Evolutionary conservation across 352 stramenopile species (phyloP).

Genomic region (Pythium utonaiense): DNA sequence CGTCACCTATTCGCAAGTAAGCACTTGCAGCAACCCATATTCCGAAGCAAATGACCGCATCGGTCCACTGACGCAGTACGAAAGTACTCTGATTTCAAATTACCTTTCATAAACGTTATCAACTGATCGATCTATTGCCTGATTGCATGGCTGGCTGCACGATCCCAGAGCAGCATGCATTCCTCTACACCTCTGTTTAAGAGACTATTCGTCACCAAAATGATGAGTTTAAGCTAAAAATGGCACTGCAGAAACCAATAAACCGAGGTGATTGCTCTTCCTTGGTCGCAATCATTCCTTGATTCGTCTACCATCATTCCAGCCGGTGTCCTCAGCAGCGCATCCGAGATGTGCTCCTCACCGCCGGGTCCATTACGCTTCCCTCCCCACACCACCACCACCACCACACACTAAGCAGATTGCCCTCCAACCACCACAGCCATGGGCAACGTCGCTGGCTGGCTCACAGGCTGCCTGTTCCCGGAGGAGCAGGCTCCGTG

Average conservation of each 20-base stretch:
- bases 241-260: too few species aligned
- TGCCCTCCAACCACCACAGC: not conserved
- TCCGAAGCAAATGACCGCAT: too few species aligned
- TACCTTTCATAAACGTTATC: too few species aligned
- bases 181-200: not conserved
- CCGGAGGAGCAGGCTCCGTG: conserved; percentile 27
- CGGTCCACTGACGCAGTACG: too few species aligned
- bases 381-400: not conserved
- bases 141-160: too few species aligned
- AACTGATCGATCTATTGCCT: too few species aligned
- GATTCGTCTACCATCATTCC: conserved; percentile 12
- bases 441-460: conserved; percentile 28
- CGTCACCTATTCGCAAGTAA: too few species aligned
- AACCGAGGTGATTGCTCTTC: not conserved
- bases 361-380: not conserved
- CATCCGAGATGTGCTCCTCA: not conserved
- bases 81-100: too few species aligned
- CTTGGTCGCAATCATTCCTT: conserved; percentile 3
- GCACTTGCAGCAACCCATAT: too few species aligned
- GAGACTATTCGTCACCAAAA: not conserved
- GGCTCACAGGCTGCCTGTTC: conserved; percentile 21
- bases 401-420: not conserved
- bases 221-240: too few species aligned
- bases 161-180: not conserved
- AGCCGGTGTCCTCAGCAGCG: not conserved